Evolutionary conservation across 208 protist genomes (phyloP).

Genomic region (Balamuthia mandrillaris): DNA sequence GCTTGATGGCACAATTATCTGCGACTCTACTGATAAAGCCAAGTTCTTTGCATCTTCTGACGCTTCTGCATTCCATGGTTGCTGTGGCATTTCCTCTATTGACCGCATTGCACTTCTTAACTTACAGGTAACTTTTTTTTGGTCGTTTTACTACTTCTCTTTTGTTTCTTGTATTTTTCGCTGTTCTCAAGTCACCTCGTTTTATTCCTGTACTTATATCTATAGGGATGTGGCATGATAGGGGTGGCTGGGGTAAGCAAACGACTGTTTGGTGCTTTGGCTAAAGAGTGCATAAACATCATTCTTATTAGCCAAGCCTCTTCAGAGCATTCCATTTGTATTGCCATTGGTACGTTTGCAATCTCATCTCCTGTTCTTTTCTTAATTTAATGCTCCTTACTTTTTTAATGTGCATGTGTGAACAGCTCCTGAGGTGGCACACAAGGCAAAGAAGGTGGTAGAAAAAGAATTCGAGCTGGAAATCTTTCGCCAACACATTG

Average conservation of each 20-base stretch:
- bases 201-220: not conserved
- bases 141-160: not conserved
- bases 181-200: not conserved
- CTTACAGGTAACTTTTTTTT: not conserved
- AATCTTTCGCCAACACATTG: not conserved
- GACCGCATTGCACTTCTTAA: conserved; percentile 43
- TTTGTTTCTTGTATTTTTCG: not conserved
- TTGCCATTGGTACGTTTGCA: conserved; percentile 44
- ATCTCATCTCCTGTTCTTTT: no score
- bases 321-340: conserved; percentile 62
- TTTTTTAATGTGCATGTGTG: no score
- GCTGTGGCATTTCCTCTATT: conserved; percentile 21
- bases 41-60: not conserved
- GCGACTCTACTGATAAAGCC: no score
- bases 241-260: conserved; percentile 47
- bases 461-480: conserved; percentile 32
- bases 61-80: not conserved
- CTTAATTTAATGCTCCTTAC: no score
- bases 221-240: conserved; percentile 35
- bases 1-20: conserved; percentile 48
- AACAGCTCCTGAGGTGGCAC: no score
- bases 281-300: not conserved
- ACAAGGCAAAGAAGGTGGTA: no score
- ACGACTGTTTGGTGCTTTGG: conserved; percentile 37
- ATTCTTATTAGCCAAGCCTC: conserved; percentile 50